Conservation (phyloP, 768 basidiomycete genomes). For the Omphalotus guepiniiformis region DNA sequence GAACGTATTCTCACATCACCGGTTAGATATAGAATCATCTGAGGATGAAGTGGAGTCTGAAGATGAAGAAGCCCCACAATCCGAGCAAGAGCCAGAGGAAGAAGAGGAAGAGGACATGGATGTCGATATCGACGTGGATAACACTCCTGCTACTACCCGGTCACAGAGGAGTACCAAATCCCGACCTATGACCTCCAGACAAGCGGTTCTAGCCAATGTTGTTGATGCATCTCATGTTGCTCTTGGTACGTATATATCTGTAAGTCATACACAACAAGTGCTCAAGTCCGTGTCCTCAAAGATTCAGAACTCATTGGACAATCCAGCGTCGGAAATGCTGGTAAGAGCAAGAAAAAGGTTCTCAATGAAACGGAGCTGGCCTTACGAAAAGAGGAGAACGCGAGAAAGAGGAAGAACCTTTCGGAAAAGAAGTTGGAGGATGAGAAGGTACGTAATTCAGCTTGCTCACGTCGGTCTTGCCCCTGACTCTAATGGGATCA, state of each 20-base stretch:
- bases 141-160: background rate
- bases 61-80: background rate
- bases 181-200: conserved; percentile 51
- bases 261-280: background rate
- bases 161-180: background rate
- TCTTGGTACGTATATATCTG: conserved; percentile 35
- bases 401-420: conserved; percentile 75
- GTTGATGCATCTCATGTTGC: conserved; percentile 68
- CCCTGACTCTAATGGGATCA: background rate
- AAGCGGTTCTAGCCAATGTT: conserved; percentile 69
- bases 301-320: conserved; percentile 5
- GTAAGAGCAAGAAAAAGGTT: conserved; percentile 55
- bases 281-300: background rate
- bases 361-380: conserved; percentile 72
- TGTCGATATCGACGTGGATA: background rate
- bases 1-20: background rate
- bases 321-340: conserved; percentile 3
- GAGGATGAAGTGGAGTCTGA: conserved; percentile 4
- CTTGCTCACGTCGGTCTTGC: background rate
- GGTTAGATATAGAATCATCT: conserved; percentile 4
- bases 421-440: conserved; percentile 83
- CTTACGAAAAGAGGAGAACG: conserved; percentile 73
- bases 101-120: conserved; percentile 4
- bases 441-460: conserved; percentile 59
- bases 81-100: conserved; percentile 7